Percentiles rank a stretch among this genome's conserved stretches.
phyloP scores from a whole-genome alignment of 495 filamentous ascomycete species.

The Parathielavia appendiculata region DNA sequence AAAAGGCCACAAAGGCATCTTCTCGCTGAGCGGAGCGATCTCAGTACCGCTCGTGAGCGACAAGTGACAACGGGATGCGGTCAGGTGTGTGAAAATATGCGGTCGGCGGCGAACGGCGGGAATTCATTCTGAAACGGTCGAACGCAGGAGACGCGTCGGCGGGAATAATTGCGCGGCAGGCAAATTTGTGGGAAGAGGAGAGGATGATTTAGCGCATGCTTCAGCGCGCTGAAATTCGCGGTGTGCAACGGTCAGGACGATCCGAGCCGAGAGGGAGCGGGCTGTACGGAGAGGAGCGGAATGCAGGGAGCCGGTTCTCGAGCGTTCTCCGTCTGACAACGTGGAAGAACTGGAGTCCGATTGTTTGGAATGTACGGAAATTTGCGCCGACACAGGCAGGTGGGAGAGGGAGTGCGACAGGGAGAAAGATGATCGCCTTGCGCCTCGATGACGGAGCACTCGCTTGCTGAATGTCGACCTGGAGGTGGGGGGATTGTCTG shows the following conservation, averaged over 20 bases:
- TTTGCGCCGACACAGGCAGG: not conserved
- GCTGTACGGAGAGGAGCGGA: conserved; percentile 1
- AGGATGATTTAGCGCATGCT: conserved; percentile 26
- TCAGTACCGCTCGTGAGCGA: conserved; percentile 47
- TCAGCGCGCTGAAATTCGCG: conserved; percentile 1
- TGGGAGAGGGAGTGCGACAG: too few relatives aligned
- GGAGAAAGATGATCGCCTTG: too few relatives aligned
- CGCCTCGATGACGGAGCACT: too few relatives aligned
- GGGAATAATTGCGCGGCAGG: conserved; percentile 11
- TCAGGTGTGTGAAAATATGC: conserved; percentile 4
- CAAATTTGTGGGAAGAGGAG: conserved; percentile 14
- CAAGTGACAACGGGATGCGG: not conserved
- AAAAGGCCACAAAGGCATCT: conserved; percentile 61
- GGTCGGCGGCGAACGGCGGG: conserved; percentile 8
- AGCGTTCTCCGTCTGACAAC: not conserved
- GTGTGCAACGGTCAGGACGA: not conserved
- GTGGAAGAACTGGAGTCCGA: not conserved
- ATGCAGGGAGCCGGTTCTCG: not conserved
- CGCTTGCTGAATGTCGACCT: too few relatives aligned
- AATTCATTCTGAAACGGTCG: conserved; percentile 27
- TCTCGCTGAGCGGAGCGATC: conserved; percentile 9
- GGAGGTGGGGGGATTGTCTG: conserved; percentile 10
- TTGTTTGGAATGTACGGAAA: conserved; percentile 6
- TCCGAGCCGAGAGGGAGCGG: not conserved
- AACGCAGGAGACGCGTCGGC: conserved; percentile 11